Evolutionary conservation across 2,329 filamentous ascomycete genomes (phyloP), one percentile per base, ranked within the genome.

Genomic region (Fusarium gaditjirri): DNA sequence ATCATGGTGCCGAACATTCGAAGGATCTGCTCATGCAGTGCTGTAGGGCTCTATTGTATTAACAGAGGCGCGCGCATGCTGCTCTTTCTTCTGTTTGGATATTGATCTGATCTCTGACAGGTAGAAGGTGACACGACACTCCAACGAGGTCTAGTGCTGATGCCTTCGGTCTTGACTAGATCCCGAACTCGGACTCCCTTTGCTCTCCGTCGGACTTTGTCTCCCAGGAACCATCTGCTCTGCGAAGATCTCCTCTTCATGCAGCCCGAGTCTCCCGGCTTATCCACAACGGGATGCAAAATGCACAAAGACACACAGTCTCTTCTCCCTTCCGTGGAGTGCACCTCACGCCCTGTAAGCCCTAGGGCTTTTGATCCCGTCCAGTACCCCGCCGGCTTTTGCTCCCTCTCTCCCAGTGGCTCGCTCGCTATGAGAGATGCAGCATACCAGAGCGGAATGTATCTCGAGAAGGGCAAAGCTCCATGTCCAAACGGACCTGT

Each of bases 281-380:
- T 52, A 56, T 47, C 57, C 61, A 68, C 65, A 41, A 54, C 44
- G 53, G 52, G 39, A 47, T 38, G 54, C 63, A 57, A 50, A 50
- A 71, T 65, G 70, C 61, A 58, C 47, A 53, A 49, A 35, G 53
- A 25, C 49, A 17, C 47, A 50, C n/a, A 13, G 6, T 27, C 33
- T 49, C 49, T 57, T 33, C 31, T 25, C 31, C 29, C 33, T 65
- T 44, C 39, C 52, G 56, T 50, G 5, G 56, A 35, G 46, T 58
- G 58, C 44, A 42, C 46, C 49, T 33, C 63, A 72, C 75, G 68
- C 72, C 70, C 75, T 64, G 70, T 77, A 77, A 77, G 75, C 75
- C 75, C 75, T 77, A 77, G 64, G 50, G 54, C 31, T 56, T 59
- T 53, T 58, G 57, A 60, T 54, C 62, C 55, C 49, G 59, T 54